A percentile compares a stretch with the other conserved stretches of the same genome.
Evolutionary conservation across 177 flowering plant species (phyloP).

Genomic region (Vitis hybrid): DNA sequence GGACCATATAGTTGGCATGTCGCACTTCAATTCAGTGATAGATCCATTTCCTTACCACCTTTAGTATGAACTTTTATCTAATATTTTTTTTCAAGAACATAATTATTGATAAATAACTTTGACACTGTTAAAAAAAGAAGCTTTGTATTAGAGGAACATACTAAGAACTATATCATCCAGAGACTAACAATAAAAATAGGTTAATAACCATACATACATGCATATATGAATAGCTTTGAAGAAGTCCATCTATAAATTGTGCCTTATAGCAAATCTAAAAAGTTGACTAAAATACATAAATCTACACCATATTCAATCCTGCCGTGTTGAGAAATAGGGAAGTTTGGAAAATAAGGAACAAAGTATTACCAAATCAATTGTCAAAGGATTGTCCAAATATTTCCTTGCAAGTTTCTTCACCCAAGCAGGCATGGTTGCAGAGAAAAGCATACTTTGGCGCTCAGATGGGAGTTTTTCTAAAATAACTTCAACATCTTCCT

Average conservation of each 20-base stretch:
- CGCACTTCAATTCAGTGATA: too few species aligned
- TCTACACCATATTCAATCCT: not conserved
- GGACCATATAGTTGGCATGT: too few species aligned
- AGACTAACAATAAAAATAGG: not conserved
- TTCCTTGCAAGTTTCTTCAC: slow-evolving; percentile 90
- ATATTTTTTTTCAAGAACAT: too few species aligned
- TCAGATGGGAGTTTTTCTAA: slow-evolving; percentile 70
- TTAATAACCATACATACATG: not conserved
- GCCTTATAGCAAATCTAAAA: not conserved
- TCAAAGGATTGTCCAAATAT: slow-evolving; percentile 82
- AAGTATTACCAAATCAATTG: slow-evolving; percentile 81
- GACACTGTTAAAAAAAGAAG: too few species aligned
- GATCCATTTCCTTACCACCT: too few species aligned
- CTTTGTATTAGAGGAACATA: too few species aligned
- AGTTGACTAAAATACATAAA: not conserved
- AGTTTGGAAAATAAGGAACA: not conserved
- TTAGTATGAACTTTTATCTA: too few species aligned
- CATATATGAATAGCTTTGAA: not conserved
- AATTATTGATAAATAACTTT: too few species aligned
- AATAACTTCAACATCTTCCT: slow-evolving; percentile 92
- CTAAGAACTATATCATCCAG: not conserved
- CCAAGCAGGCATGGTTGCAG: slow-evolving; percentile 99
- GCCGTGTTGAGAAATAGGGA: not conserved
- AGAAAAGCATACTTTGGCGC: slow-evolving; percentile 98
- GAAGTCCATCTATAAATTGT: not conserved